Conservation (phyloP, 495 filamentous ascomycete genomes). For the Hypoxylon perforatum region DNA sequence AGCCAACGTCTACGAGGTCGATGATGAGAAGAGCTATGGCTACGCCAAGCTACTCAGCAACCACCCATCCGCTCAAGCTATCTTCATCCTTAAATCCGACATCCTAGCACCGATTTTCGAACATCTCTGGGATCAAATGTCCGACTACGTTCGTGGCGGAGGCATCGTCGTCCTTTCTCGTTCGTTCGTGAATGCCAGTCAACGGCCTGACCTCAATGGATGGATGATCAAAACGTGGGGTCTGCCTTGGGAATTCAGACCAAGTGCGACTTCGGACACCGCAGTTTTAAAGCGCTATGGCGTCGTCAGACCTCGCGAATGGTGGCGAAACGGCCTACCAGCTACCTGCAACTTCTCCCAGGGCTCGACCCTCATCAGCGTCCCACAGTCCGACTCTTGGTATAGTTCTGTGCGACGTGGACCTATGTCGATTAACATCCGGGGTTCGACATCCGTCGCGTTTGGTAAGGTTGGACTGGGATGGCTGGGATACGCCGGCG, state of each 20-base stretch:
- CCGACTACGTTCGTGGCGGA: background rate
- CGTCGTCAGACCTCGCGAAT: background rate
- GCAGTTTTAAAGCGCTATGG: background rate
- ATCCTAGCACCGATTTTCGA: background rate
- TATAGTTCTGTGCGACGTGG: background rate
- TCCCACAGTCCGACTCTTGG: background rate
- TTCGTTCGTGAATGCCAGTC: background rate
- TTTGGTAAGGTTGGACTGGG: background rate
- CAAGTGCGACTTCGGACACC: background rate
- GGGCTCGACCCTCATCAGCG: background rate
- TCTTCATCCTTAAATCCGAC: background rate
- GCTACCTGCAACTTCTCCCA: background rate
- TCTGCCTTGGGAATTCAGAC: background rate
- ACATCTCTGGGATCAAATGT: background rate
- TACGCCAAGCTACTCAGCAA: background rate
- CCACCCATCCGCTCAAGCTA: background rate
- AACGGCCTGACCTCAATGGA: background rate
- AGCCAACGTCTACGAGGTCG: background rate
- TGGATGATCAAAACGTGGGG: background rate
- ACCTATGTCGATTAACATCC: background rate
- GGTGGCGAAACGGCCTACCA: background rate
- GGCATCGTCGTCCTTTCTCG: background rate
- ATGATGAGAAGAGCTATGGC: background rate
- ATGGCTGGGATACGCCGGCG: background rate
- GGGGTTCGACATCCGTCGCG: background rate